These are phyloP conservation scores for Penicillium nordicum DNA, from an alignment of 2,329 filamentous ascomycete species.

Conservation along the genomic window DNA sequence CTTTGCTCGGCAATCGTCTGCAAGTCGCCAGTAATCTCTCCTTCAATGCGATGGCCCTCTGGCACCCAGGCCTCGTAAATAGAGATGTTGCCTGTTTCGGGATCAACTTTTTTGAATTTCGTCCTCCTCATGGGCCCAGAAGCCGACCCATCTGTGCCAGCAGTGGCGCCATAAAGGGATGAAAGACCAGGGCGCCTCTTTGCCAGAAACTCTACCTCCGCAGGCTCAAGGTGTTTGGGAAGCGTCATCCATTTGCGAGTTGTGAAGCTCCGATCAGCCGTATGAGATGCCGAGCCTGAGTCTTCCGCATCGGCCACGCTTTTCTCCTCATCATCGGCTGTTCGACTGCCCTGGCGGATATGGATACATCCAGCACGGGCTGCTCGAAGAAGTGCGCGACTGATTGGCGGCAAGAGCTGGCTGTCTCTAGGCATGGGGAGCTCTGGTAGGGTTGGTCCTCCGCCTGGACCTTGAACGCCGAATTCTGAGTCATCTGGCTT, in stretches of 20 bases:
- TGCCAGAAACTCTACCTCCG: constrained; percentile 61
- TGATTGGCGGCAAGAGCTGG: constrained; percentile 71
- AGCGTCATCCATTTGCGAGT: constrained; percentile 58
- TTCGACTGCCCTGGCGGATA: constrained; percentile 60
- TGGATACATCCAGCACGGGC: constrained; percentile 74
- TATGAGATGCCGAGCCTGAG: constrained; percentile 22
- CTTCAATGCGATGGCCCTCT: constrained; percentile 75
- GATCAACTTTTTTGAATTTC: constrained; percentile 74
- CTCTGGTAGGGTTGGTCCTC: constrained; percentile 56
- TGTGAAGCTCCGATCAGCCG: constrained; percentile 50
- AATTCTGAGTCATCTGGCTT: constrained; percentile 56
- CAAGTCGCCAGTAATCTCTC: constrained; percentile 67
- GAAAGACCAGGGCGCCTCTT: constrained; percentile 59
- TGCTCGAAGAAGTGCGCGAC: constrained; percentile 75
- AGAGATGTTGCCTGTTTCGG: constrained; percentile 71
- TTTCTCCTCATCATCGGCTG: constrained; percentile 37
- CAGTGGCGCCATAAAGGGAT: constrained; percentile 46
- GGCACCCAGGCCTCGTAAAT: constrained; percentile 79
- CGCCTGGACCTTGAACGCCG: constrained; percentile 25
- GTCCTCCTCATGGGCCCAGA: constrained; percentile 67
- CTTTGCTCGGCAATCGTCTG: constrained; percentile 45
- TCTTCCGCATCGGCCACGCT: constrained; percentile 36
- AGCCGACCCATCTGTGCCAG: constrained; percentile 28
- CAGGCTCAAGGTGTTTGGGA: constrained; percentile 55
- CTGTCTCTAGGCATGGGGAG: constrained; percentile 86